These are phyloP conservation scores for Phaeotremella fagi DNA, from an alignment of 768 basidiomycete species.

Conservation along the genomic window DNA sequence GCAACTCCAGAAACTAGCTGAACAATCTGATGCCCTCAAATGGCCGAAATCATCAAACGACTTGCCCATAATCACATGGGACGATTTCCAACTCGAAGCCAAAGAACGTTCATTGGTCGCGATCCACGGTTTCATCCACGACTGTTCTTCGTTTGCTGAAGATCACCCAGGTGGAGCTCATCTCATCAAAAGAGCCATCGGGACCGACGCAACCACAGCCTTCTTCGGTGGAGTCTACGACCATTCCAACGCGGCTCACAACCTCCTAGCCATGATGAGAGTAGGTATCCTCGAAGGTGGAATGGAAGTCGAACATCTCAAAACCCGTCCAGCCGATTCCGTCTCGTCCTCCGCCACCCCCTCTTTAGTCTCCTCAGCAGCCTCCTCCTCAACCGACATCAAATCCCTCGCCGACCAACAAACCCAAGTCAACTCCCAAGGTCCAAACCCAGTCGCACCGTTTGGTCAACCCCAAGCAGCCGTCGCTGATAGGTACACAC, in stretches of 20 bases:
- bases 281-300: conserved; percentile 65
- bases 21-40: conserved; percentile 65
- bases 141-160: conserved; percentile 74
- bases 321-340: conserved; percentile 30
- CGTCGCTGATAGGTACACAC: conserved; percentile 42
- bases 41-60: conserved; percentile 77
- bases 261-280: conserved; percentile 74
- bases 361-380: conserved; percentile 20
- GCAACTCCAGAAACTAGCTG: conserved; percentile 80
- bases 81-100: conserved; percentile 76
- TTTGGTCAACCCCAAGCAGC: conserved; percentile 56
- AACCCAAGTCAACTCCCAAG: conserved; percentile 37
- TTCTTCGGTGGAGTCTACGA: conserved; percentile 92
- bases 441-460: conserved; percentile 34
- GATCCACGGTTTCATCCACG: conserved; percentile 89
- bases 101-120: conserved; percentile 74
- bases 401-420: conserved; percentile 16
- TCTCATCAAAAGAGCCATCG: conserved; percentile 74
- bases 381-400: conserved; percentile 21
- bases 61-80: conserved; percentile 79
- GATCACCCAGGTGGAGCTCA: conserved; percentile 91
- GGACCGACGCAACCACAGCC: conserved; percentile 84
- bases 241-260: conserved; percentile 83
- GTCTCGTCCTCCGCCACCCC: conserved; percentile 18
- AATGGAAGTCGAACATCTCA: conserved; percentile 55